Conservation (phyloP, 805 yeast species). For the Sungouiella thailandica region DNA sequence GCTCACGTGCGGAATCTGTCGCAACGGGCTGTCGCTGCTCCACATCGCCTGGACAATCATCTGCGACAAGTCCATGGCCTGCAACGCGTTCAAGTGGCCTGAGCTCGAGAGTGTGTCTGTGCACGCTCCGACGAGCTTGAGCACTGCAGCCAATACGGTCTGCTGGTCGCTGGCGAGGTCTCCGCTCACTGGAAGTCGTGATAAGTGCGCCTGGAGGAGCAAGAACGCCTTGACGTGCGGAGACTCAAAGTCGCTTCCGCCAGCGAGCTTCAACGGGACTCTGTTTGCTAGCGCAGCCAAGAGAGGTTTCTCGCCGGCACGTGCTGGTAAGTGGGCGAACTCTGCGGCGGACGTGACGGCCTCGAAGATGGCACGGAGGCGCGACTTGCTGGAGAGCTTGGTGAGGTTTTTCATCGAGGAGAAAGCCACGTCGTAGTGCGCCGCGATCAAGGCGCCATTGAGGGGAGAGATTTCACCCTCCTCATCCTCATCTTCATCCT, state of each 20-base stretch:
- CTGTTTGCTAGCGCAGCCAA: constrained; percentile 50
- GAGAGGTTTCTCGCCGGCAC: constrained; percentile 51
- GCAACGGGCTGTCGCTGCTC: constrained; percentile 72
- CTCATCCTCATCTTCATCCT: constrained; percentile 30
- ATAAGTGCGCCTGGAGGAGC: constrained; percentile 75
- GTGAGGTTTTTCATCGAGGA: constrained; percentile 61
- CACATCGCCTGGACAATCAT: constrained; percentile 85
- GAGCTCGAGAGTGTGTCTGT: constrained; percentile 77
- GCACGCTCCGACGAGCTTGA: constrained; percentile 56
- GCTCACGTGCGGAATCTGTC: constrained; percentile 71
- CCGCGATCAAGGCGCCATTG: constrained; percentile 69
- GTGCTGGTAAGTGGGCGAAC: constrained; percentile 58
- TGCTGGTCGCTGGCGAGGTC: constrained; percentile 59
- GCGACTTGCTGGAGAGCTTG: constrained; percentile 50
- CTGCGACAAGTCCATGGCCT: constrained; percentile 83
- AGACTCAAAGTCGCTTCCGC: constrained; percentile 37
- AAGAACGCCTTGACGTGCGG: constrained; percentile 69
- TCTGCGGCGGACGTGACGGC: constrained; percentile 65
- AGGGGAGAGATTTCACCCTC: constrained; percentile 47
- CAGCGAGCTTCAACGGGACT: constrained; percentile 55
- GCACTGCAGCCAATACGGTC: constrained; percentile 42
- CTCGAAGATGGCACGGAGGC: constrained; percentile 59
- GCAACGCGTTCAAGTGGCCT: constrained; percentile 71
- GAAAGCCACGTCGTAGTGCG: constrained; percentile 65
- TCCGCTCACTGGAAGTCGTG: constrained; percentile 55